Conservation (phyloP, 2,329 filamentous ascomycete species). For the Penicillium sp. region DNA sequence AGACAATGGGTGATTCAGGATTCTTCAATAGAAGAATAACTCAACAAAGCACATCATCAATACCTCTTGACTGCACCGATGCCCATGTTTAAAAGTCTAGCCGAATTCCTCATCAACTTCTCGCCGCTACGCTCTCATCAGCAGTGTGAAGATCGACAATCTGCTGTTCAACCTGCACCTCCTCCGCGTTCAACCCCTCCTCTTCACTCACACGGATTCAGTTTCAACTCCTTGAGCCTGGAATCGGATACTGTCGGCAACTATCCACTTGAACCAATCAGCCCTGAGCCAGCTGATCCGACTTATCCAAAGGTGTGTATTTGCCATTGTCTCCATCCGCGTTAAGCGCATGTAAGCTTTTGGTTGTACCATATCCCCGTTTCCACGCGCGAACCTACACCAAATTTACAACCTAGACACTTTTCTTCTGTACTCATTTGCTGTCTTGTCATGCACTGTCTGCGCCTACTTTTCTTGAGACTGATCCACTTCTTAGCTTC, state of each 20-base stretch:
- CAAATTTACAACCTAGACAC: no score
- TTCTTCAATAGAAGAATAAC: constrained; percentile 6
- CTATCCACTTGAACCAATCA: background rate
- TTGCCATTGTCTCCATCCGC: constrained; percentile 1
- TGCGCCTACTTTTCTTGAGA: background rate
- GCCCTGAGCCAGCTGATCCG: background rate
- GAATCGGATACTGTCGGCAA: background rate
- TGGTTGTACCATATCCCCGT: background rate
- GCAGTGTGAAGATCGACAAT: constrained; percentile 16
- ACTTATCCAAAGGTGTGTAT: constrained; percentile 13
- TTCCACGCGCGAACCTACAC: background rate
- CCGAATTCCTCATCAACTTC: constrained; percentile 16
- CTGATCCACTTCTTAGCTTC: constrained; percentile 12
- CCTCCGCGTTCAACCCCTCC: constrained; percentile 10
- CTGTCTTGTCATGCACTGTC: background rate
- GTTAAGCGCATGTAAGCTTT: background rate
- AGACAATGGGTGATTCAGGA: background rate
- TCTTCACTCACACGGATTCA: background rate
- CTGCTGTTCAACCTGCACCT: background rate
- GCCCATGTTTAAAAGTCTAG: constrained; percentile 17
- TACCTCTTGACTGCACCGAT: constrained; percentile 12
- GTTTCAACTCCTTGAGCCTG: background rate
- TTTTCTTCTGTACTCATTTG: background rate
- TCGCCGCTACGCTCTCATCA: constrained; percentile 20
- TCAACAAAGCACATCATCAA: constrained; percentile 7